Percentiles rank a stretch among this genome's conserved stretches.
Evolutionary conservation across 768 basidiomycete species (phyloP).

Genomic region (Tricholoma saponaceum): DNA sequence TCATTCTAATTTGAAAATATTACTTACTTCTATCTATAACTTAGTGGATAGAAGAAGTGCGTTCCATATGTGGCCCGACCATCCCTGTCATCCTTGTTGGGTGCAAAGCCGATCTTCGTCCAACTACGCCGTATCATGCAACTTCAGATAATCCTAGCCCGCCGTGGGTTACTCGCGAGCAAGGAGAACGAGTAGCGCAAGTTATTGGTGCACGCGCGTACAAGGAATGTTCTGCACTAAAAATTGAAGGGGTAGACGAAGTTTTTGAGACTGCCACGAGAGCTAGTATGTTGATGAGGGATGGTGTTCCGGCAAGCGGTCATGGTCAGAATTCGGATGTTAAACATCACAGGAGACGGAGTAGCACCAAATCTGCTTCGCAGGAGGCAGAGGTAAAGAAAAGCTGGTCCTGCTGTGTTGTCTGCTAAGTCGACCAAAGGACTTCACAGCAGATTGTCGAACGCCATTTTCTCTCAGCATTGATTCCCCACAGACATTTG

Average conservation of each 20-base stretch:
- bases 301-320: constrained; percentile 59
- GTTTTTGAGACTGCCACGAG: constrained; percentile 97
- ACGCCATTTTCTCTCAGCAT: constrained; percentile 3
- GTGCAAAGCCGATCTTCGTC: constrained; percentile 92
- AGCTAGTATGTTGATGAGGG: constrained; percentile 94
- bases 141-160: constrained; percentile 37
- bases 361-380: constrained; percentile 39
- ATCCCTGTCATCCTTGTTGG: constrained; percentile 96
- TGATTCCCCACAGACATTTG: constrained; percentile 20
- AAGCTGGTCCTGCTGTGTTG: constrained; percentile 68
- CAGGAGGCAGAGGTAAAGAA: constrained; percentile 45
- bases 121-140: constrained; percentile 43
- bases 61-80: constrained; percentile 87
- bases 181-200: constrained; percentile 79
- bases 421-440: constrained; percentile 40
- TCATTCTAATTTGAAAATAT: constrained; percentile 1
- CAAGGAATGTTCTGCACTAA: constrained; percentile 90
- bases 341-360: constrained; percentile 51
- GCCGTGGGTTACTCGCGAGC: constrained; percentile 65
- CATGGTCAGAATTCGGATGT: constrained; percentile 30
- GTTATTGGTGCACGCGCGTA: constrained; percentile 90
- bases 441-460: not conserved
- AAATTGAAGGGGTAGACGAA: constrained; percentile 91
- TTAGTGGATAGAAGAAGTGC: constrained; percentile 99
- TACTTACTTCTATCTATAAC: constrained; percentile 8